Evolutionary conservation across 1,284 basidiomycete genomes (phyloP).

Genomic region (Ustilago loliicola): DNA sequence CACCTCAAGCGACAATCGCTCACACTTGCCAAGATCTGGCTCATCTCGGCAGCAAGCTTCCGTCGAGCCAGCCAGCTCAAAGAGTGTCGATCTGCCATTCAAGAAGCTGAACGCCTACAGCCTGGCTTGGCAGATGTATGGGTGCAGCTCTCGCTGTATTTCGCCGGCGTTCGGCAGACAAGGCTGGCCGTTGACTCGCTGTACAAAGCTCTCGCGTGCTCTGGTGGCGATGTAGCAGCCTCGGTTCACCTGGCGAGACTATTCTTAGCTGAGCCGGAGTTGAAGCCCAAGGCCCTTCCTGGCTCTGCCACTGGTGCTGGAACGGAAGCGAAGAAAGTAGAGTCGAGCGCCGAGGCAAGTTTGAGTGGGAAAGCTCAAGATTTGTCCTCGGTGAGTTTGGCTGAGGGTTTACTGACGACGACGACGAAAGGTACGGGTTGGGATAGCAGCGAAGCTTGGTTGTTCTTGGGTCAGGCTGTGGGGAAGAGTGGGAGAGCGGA

Average conservation of each 20-base stretch:
- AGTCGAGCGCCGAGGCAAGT: slow-evolving; percentile 47
- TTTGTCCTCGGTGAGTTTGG: slow-evolving; percentile 60
- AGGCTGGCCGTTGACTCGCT: slow-evolving; percentile 63
- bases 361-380: slow-evolving; percentile 44
- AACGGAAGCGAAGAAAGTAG: slow-evolving; percentile 15
- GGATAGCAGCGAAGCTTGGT: slow-evolving; percentile 67
- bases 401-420: slow-evolving; percentile 63
- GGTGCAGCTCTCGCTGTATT: slow-evolving; percentile 77
- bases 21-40: slow-evolving; percentile 86
- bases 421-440: slow-evolving; percentile 58
- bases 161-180: slow-evolving; percentile 32
- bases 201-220: slow-evolving; percentile 68
- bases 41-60: slow-evolving; percentile 94
- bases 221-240: slow-evolving; percentile 58
- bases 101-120: slow-evolving; percentile 92
- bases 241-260: slow-evolving; percentile 65
- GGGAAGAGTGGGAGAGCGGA: slow-evolving; percentile 41
- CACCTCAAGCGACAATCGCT: slow-evolving; percentile 48
- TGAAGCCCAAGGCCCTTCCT: slow-evolving; percentile 38
- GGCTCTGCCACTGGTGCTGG: background rate
- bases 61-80: slow-evolving; percentile 88
- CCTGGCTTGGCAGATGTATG: slow-evolving; percentile 89
- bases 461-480: slow-evolving; percentile 60
- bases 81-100: slow-evolving; percentile 88
- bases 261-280: slow-evolving; percentile 53